Conservation (phyloP, 805 yeast genomes). For the Yarrowia yakushimensis region DNA sequence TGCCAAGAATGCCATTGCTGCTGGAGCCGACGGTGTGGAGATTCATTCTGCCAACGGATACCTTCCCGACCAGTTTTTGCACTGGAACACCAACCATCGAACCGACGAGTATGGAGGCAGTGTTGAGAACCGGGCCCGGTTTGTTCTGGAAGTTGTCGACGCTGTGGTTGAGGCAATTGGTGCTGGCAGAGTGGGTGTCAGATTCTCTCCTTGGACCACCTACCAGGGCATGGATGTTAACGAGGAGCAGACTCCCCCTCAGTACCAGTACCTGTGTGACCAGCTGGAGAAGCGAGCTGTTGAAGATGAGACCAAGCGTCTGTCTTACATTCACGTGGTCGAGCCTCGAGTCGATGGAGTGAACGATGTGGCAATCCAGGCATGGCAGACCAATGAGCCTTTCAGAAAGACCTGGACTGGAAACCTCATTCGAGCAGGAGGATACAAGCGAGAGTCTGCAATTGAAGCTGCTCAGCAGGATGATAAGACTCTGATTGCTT, state of each 20-base stretch:
- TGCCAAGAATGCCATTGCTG: background rate
- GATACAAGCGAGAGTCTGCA: background rate
- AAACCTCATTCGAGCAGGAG: background rate
- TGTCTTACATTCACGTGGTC: background rate
- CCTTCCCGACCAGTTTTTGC: background rate
- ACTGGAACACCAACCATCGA: background rate
- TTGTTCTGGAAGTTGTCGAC: background rate
- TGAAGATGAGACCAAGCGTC: background rate
- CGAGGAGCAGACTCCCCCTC: background rate
- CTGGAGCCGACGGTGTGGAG: background rate
- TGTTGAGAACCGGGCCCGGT: background rate
- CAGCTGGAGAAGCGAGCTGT: background rate
- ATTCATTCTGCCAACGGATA: background rate
- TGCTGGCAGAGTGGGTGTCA: background rate
- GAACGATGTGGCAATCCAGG: background rate
- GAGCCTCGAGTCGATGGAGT: background rate
- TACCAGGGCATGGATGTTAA: background rate
- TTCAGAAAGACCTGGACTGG: background rate
- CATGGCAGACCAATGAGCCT: background rate
- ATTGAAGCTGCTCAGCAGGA: background rate
- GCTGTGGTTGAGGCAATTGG: background rate
- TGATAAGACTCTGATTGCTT: background rate
- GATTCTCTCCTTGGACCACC: background rate
- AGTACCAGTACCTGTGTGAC: background rate
- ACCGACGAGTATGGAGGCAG: background rate